Evolutionary conservation across 306 rosid species (phyloP).

Genomic region (Cicer cuneatum): DNA sequence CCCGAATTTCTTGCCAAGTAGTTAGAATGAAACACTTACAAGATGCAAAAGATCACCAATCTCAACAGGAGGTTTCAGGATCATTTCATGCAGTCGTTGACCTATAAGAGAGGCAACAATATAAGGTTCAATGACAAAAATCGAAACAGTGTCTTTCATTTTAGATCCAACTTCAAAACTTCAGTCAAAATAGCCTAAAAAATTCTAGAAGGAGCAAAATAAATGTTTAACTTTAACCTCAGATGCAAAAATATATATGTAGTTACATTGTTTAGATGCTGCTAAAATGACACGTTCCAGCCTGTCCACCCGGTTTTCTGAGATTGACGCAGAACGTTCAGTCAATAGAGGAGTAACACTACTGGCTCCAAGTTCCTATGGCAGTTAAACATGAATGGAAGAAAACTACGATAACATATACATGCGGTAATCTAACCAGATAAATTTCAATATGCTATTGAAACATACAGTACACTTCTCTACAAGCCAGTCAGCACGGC

Average conservation of each 20-base stretch:
- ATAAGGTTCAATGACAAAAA: slow-evolving; percentile 18
- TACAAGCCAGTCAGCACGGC: slow-evolving; percentile 94
- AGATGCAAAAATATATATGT: slow-evolving; percentile 16
- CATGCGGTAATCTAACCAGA: slow-evolving; percentile 31
- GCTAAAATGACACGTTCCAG: slow-evolving; percentile 85
- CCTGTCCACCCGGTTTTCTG: slow-evolving; percentile 79
- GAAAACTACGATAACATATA: slow-evolving; percentile 18
- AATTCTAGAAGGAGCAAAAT: slow-evolving; percentile 22
- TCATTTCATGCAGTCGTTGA: slow-evolving; percentile 88
- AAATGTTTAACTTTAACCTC: slow-evolving; percentile 1
- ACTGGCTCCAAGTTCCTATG: slow-evolving; percentile 89
- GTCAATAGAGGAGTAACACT: slow-evolving; percentile 90
- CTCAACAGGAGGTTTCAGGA: slow-evolving; percentile 66
- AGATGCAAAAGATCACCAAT: slow-evolving; percentile 58
- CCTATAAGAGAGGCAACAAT: slow-evolving; percentile 55
- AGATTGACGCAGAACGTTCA: slow-evolving; percentile 78
- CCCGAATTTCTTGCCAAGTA: slow-evolving; percentile 13
- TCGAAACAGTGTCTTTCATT: slow-evolving; percentile 14
- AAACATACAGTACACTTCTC: slow-evolving; percentile 91
- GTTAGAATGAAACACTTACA: slow-evolving; percentile 60
- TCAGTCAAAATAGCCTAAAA: slow-evolving; percentile 17
- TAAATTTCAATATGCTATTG: slow-evolving; percentile 25
- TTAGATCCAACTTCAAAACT: slow-evolving; percentile 3
- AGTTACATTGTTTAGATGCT: slow-evolving; percentile 89
- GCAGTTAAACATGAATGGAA: slow-evolving; percentile 41